These are phyloP conservation scores for Stramenopiles sp. DNA, from an alignment of 352 stramenopile genomes.

Conservation along the genomic window DNA sequence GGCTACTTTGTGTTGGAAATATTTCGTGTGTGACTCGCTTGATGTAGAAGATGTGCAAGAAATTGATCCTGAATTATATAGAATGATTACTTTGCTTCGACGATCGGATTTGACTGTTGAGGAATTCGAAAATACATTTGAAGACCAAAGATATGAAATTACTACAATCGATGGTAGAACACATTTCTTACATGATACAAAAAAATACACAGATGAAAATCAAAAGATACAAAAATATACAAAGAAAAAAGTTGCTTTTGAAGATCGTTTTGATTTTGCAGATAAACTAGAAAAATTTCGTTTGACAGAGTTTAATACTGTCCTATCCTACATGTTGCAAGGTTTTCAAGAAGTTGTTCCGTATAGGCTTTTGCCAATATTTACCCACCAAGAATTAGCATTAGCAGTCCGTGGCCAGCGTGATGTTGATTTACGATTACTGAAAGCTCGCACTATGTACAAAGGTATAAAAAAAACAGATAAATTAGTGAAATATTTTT, in stretches of 20 bases:
- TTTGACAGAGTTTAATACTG: constrained; percentile 20
- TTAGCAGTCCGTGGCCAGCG: constrained; percentile 21
- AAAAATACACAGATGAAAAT: too few relatives aligned
- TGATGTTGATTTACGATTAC: constrained; percentile 22
- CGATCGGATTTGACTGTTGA: too few relatives aligned
- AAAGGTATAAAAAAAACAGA: constrained; percentile 17
- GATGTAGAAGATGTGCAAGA: neutral
- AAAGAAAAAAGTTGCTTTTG: too few relatives aligned
- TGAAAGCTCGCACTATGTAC: constrained; percentile 25
- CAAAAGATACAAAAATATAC: too few relatives aligned
- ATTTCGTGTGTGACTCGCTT: neutral
- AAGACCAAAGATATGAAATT: too few relatives aligned
- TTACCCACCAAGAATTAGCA: constrained; percentile 24
- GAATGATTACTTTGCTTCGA: too few relatives aligned
- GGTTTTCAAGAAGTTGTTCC: constrained; percentile 20
- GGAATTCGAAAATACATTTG: too few relatives aligned
- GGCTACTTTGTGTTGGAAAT: too few relatives aligned
- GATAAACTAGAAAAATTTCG: constrained; percentile 11
- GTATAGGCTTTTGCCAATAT: constrained; percentile 19
- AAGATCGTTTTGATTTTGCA: too few relatives aligned
- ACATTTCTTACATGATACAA: too few relatives aligned
- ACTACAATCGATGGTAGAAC: too few relatives aligned
- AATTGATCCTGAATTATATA: too few relatives aligned
- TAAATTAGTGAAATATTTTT: constrained; percentile 24
- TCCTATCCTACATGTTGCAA: constrained; percentile 15